Evolutionary conservation across 31 red algal species (phyloP), one percentile per base, ranked within the genome.

Genomic region (Porphyra umbilicalis): DNA sequence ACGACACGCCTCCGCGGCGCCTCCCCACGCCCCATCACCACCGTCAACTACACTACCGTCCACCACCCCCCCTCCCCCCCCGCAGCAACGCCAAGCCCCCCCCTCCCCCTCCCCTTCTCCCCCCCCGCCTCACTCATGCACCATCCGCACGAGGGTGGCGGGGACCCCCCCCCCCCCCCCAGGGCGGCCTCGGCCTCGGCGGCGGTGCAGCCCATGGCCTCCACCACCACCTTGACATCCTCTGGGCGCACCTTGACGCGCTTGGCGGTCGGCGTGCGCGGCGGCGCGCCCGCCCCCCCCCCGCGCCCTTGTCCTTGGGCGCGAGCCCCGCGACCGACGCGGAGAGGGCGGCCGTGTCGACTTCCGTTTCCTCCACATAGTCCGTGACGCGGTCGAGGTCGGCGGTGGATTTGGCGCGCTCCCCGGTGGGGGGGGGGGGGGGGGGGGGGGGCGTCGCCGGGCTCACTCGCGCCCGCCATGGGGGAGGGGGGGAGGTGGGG

Each of bases 301-400:
- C 2, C 20, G 25, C 57, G 20, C 57, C 57, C 57, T 71, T 4
- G 25, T 4, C 2, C 11, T 29, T 29, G 57, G 57, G 25, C 30
- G 57, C 25, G 20, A 71, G 57, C 25, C 57, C 57, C 57, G 57
- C 57, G 0, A 90, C 82, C 36, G 88, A 90, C 34, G 85, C 88
- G 16, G 89, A 82, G 31, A 91, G 78, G 25, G 83, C 85, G 35
- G 79, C 79, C 32, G 89, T 39, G 76, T 91, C 89, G 76, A 91
- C 79, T 57, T 90, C 88, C 9, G 46, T n/a, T 37, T 94, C 92
- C 77, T 94, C 92, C 40, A 94, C 92, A 84, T 94, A 87, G 76
- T 94, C 92, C 34, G 92, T 94, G 7, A 94, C 92, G 25, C 84
- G 86, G 82, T 94, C 80, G 77, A 94, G 81, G 81, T 94, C 92